Base-by-base conservation (phyloP, 805 yeast species). In the Candida michaelii region DNA sequence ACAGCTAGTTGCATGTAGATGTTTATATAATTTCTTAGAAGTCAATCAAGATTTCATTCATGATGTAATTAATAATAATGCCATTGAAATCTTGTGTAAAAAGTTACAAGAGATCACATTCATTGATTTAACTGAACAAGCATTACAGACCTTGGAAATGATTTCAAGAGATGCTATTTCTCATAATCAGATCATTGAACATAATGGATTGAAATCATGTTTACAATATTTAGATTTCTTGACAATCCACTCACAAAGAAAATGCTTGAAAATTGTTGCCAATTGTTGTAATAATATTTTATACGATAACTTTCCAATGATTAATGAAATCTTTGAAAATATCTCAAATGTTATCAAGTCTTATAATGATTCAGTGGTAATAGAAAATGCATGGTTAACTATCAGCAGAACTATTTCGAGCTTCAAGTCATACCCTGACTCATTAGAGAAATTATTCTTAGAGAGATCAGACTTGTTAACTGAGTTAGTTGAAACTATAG, bases 81-180 rank as follows among this genome's bases (percentile, higher is more conserved):
- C 83, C 0, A 74, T 89, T 6, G 82, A 80, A 33, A 80, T 78
- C 0, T 68, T 93, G 18, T 78, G 84, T 50, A 66, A 71, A 5
- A 85, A 85, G 47, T 61, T 93, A 27, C 55, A 77, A 44, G 95
- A 88, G 48, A 83, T 91, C 13, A 80, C 82, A 42, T 90, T 79
- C 56, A 90, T 91, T 41, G 99, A 91, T 58, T 69, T 91, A 41
- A 95, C 96, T 0, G 99, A 91, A 57, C 97, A 90, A 62, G 89
- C 89, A 0, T 63, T 89, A 30, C 90, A 83, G 54, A 80, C 90
- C 0, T 64, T 85, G 35, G 90, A 83, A 55, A 70, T 78, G 59
- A 78, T 85, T 12, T 79, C 89, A 1, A 65, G 82, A 44, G 73
- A 73, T 23, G 66, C 75, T 16, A 77, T 83, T 2, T 51, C 73